Percentiles rank a stretch among this genome's conserved stretches.
These are phyloP conservation scores for Hyaloscypha hepaticicola DNA, from an alignment of 495 filamentous ascomycete species.

Conservation along the genomic window DNA sequence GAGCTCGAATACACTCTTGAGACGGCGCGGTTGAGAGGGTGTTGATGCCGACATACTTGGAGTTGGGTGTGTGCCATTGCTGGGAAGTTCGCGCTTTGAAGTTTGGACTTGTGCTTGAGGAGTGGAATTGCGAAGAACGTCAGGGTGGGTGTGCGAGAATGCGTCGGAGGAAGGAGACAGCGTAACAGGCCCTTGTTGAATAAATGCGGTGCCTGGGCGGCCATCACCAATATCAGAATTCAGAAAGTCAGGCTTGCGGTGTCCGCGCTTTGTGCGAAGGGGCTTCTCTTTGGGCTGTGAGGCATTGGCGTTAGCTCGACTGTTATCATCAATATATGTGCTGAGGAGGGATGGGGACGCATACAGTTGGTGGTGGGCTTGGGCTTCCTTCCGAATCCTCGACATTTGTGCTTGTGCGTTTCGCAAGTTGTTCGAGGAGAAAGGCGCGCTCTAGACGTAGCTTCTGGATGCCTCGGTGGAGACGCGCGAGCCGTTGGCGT, in stretches of 20 bases:
- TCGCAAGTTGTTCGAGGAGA: slow-evolving; percentile 82
- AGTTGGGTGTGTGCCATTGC: slow-evolving; percentile 17
- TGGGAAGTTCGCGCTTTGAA: slow-evolving; percentile 20
- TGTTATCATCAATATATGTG: slow-evolving; percentile 15
- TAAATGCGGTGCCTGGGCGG: slow-evolving; percentile 37
- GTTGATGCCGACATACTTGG: slow-evolving; percentile 17
- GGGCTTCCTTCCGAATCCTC: slow-evolving; percentile 73
- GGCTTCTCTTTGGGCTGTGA: slow-evolving; percentile 85
- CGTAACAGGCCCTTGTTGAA: slow-evolving; percentile 42
- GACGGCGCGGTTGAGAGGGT: slow-evolving; percentile 42
- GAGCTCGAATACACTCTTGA: slow-evolving; percentile 50
- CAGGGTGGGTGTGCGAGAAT: slow-evolving; percentile 40
- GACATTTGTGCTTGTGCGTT: slow-evolving; percentile 77
- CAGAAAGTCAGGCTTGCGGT: slow-evolving; percentile 51
- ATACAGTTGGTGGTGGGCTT: slow-evolving; percentile 69
- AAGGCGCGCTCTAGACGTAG: slow-evolving; percentile 88
- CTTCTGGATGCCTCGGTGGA: slow-evolving; percentile 81
- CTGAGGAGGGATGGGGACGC: slow-evolving; percentile 27
- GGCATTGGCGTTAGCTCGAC: slow-evolving; percentile 12
- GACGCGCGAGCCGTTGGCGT: slow-evolving; percentile 73
- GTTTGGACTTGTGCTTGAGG: slow-evolving; percentile 19
- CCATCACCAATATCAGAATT: slow-evolving; percentile 33
- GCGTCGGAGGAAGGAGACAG: slow-evolving; percentile 34
- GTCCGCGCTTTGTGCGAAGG: slow-evolving; percentile 80
- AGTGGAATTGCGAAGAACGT: slow-evolving; percentile 16